Evolutionary conservation across 2,329 filamentous ascomycete genomes (phyloP), one percentile per base, ranked within the genome.

Genomic region (Cadophora sp.): DNA sequence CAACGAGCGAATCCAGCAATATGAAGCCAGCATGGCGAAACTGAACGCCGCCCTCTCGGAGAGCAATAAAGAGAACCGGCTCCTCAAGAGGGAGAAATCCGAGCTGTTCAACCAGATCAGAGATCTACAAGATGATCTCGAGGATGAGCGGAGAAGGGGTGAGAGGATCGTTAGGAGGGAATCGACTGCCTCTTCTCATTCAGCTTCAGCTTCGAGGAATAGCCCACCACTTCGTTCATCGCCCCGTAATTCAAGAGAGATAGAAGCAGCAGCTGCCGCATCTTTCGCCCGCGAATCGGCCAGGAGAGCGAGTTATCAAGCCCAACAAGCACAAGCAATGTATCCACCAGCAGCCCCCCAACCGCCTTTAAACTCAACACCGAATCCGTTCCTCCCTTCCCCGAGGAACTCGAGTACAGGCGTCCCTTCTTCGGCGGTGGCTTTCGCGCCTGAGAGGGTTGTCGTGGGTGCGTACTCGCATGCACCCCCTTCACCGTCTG

Each of bases 61-160:
- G 1, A 73, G 71, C 64, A 72, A 75, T 60, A 66, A 68, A 48
- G 74, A 75, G 43, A 73, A 72, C 20, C 62, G 72, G 1, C 20
- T 39, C 0, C 66, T 74, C 24, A 71, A 69, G 66, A 59, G 55
- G 60, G 73, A 74, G 61, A 72, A 70, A 27, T 36, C 33, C 13
- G 67, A 64, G 0, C 24, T 70, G 13, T 43, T 64, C 4, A 53
- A 66, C 2, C 56, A 64, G 24, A 20, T 67, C 6, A 68, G 71
- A 14, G 39, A 60, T 1, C 18, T 74, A 16, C 33, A 51, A n/a
- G 45, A 68, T 1, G 59, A 66, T 0, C 51, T 71, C 4, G 69
- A 62, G 0, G 51, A 56, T 1, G 60, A 70, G 62, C 62, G 43
- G 36, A 66, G 64, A 43, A 27, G 27, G 3, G 66, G 47, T 20